A percentile compares a stretch with the other conserved stretches of the same genome.
Conservation (phyloP, 2,329 filamentous ascomycete species). For the Diatrype stigma region DNA sequence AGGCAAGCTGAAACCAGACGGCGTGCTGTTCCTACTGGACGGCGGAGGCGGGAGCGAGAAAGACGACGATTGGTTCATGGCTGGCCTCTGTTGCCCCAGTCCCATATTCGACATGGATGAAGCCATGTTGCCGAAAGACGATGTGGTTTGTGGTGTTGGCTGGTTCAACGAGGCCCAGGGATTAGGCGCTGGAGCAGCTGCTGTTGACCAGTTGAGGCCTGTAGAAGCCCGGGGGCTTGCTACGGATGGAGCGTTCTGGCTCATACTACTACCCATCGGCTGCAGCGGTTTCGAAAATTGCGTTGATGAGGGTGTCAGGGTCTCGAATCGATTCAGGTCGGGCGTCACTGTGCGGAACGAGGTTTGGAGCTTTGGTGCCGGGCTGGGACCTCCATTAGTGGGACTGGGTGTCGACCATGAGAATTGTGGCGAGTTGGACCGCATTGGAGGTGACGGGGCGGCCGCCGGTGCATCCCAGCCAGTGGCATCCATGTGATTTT, state of each 20-base stretch:
- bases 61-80: constrained; percentile 37
- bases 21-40: constrained; percentile 20
- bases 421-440: constrained; percentile 42
- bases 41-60: constrained; percentile 59
- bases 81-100: constrained; percentile 39
- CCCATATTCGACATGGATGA: constrained; percentile 46
- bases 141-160: constrained; percentile 28
- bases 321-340: constrained; percentile 51
- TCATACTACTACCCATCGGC: constrained; percentile 26
- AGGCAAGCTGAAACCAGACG: constrained; percentile 43
- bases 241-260: constrained; percentile 12
- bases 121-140: constrained; percentile 34
- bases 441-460: constrained; percentile 27
- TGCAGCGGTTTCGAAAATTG: constrained; percentile 61
- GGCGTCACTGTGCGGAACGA: constrained; percentile 56
- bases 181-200: constrained; percentile 36
- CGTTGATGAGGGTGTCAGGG: constrained; percentile 54
- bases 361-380: constrained; percentile 33
- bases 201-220: constrained; percentile 31
- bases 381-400: constrained; percentile 22
- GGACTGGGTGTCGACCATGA: constrained; percentile 59
- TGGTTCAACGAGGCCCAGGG: constrained; percentile 43
- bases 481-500: constrained; percentile 39
- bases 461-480: constrained; percentile 44
- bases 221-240: constrained; percentile 35